Evolutionary conservation across 768 basidiomycete genomes (phyloP), one percentile per base, ranked within the genome.

Genomic region (Multifurca ochricompacta): DNA sequence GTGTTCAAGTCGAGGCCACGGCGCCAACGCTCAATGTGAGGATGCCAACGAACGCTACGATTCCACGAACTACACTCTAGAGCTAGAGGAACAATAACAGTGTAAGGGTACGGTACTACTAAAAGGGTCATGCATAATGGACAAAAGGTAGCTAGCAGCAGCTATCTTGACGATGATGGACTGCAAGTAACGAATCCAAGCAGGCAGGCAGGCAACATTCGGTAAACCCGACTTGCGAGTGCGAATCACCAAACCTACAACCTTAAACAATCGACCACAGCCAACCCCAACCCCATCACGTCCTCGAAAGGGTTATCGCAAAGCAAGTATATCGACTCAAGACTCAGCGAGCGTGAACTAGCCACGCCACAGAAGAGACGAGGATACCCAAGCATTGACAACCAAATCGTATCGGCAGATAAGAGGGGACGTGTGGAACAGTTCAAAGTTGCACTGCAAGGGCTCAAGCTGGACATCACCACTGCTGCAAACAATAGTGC

Each of bases 201-300:
- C 43, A 55, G 41, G 30, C 13, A 34, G 41, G 57, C 6, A 48
- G n/a, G n/a, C n/a, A n/a, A n/a, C 43, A 37, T 44, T 39, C 46
- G 44, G 62, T 61, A 41, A 48, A 42, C 60, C 54, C 60, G 60
- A 43, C 60, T 61, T 54, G 58, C 60, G 60, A 59, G 58, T 50
- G 58, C 58, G 58, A 59, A 59, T 52, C 32, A 39, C 55, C 49
- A 23, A 35, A 41, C 45, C 50, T 31, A 48, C 37, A n/a, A 47
- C 49, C 16, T 47, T 27, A 19, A 18, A 60, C 39, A 21, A 52
- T 39, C 45, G 6, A 37, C 59, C 25, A 34, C 7, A 43, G n/a
- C n/a, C 50, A 21, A n/a, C 42, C 40, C 37, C 35, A 27, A 36
- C 34, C 11, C 23, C 36, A 34, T 41, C 43, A 18, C 44, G 18